Conservation (phyloP, 345 rosid species). For the Psidium guajava region DNA sequence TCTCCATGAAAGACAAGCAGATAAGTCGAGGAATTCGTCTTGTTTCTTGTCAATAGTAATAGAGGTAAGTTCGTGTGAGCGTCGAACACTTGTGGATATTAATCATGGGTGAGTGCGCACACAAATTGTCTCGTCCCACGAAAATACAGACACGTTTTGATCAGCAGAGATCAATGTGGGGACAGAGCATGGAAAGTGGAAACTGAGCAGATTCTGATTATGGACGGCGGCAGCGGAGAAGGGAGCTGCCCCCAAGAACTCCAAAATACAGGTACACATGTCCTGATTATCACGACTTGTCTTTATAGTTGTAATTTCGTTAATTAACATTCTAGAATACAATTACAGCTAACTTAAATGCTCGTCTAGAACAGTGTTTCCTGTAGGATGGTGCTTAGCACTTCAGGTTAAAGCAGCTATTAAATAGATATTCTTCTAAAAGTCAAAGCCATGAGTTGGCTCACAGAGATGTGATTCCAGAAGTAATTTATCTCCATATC, state of each 20-base stretch:
- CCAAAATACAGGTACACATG: conserved; percentile 8
- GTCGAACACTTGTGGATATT: neutral
- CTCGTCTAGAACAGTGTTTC: neutral
- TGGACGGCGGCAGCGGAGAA: conserved; percentile 24
- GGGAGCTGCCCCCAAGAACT: conserved; percentile 25
- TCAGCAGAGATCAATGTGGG: neutral
- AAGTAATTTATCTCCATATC: neutral
- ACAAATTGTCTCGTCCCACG: neutral
- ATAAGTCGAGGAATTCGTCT: neutral
- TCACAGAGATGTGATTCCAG: neutral
- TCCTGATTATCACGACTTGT: neutral
- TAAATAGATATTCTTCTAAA: neutral
- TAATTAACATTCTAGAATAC: too few relatives aligned
- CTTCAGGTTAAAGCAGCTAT: neutral
- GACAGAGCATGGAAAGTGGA: neutral
- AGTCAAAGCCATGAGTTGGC: neutral
- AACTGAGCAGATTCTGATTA: conserved; percentile 4
- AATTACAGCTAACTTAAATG: neutral
- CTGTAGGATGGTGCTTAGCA: neutral
- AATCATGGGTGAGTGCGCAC: neutral
- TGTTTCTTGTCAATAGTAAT: neutral
- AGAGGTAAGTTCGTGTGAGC: neutral
- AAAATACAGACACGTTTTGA: neutral
- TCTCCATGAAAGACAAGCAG: neutral
- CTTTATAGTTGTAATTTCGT: neutral